A percentile compares a stretch with the other conserved stretches of the same genome.
phyloP scores from a whole-genome alignment of 176 grass and related monocot species.

The Hsuehochloa calcarea region DNA sequence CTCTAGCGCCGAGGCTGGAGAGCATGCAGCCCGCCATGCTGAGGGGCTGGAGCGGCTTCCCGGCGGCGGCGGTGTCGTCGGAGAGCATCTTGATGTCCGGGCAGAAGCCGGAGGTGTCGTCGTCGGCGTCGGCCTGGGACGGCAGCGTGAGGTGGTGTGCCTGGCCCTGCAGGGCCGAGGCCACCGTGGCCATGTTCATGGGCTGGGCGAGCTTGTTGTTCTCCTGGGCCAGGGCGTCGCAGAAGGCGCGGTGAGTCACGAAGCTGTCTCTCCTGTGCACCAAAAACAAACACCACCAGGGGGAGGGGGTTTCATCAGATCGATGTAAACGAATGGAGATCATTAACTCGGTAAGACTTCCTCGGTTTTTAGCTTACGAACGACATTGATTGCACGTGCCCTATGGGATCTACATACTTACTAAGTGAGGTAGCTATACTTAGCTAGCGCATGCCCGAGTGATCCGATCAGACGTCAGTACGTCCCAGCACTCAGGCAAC shows the following conservation, averaged over 20 bases:
- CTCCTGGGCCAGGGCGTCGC: conserved; percentile 61
- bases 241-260: conserved; percentile 73
- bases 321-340: not conserved
- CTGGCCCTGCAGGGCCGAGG: conserved; percentile 55
- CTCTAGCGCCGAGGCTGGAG: conserved; percentile 34
- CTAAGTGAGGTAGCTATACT: no score
- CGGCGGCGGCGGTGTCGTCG: not conserved
- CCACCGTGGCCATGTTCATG: conserved; percentile 64
- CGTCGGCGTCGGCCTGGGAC: not conserved
- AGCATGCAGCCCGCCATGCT: conserved; percentile 51
- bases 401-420: no score
- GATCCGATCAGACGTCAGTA: no score
- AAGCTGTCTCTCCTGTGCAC: conserved; percentile 62
- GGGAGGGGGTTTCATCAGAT: not conserved
- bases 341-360: not conserved
- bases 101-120: not conserved
- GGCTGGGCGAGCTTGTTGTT: conserved; percentile 59
- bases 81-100: conserved; percentile 39
- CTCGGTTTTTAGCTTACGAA: not conserved
- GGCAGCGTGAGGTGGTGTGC: conserved; percentile 4
- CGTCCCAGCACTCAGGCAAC: no score
- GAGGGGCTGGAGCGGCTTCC: not conserved
- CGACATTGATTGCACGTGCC: not conserved
- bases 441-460: no score
- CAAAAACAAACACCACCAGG: not conserved